Evolutionary conservation across 2,329 filamentous ascomycete species (phyloP).

Genomic region (Septoria linicola): DNA sequence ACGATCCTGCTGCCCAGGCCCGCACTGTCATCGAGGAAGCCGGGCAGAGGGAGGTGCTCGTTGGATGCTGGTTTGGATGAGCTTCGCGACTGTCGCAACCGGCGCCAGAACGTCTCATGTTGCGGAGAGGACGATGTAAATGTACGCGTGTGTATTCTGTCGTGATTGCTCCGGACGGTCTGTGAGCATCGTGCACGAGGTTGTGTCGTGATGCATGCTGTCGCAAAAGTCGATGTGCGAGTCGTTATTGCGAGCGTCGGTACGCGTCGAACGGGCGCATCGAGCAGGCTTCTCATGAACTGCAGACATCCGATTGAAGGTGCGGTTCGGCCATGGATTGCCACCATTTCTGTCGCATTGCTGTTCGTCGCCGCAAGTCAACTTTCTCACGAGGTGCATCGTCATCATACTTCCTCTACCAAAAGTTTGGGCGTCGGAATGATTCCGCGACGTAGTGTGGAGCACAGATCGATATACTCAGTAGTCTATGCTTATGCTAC

Average conservation of each 20-base stretch:
- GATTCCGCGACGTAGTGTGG: too few species aligned
- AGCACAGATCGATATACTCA: too few species aligned
- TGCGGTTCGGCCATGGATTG: conserved; percentile 34
- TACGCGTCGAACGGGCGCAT: conserved; percentile 40
- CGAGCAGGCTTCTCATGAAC: conserved; percentile 70
- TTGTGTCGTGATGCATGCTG: conserved; percentile 3
- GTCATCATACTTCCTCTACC: neutral
- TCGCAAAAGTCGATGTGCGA: conserved; percentile 10
- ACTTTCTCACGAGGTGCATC: neutral
- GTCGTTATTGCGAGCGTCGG: conserved; percentile 34
- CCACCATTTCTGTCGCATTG: conserved; percentile 27
- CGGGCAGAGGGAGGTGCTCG: conserved; percentile 55
- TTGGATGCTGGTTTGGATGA: conserved; percentile 45
- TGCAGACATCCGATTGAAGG: conserved; percentile 63
- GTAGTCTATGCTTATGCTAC: too few species aligned
- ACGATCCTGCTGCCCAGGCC: conserved; percentile 64
- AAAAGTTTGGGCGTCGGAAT: too few species aligned
- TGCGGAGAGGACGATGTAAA: conserved; percentile 22
- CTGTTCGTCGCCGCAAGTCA: neutral
- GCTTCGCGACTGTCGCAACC: conserved; percentile 26
- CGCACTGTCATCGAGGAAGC: conserved; percentile 60
- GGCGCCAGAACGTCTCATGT: conserved; percentile 31
- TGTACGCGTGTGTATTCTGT: conserved; percentile 26
- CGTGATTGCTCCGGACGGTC: conserved; percentile 23
- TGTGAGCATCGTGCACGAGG: neutral